These are phyloP conservation scores for Gloeophyllum trabeum DNA, from an alignment of 768 basidiomycete species.

Conservation along the genomic window DNA sequence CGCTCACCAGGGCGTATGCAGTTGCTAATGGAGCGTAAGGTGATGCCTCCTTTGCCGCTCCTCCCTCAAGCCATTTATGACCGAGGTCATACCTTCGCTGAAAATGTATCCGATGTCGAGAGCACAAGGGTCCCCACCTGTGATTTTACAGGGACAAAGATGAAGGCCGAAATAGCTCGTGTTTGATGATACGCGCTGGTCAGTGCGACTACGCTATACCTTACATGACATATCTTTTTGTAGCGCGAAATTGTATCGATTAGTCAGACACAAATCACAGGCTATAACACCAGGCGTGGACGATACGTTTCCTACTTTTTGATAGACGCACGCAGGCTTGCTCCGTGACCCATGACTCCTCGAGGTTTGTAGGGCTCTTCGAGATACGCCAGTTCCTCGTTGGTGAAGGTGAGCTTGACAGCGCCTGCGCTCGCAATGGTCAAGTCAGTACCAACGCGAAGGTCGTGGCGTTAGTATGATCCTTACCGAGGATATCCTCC, in stretches of 20 bases:
- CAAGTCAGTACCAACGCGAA: neutral
- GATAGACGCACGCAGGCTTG: too few species aligned
- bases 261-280: too few species aligned
- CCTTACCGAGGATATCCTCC: slow-evolving; percentile 17
- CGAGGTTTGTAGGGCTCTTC: slow-evolving; percentile 23
- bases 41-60: neutral
- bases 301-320: too few species aligned
- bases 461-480: too few species aligned
- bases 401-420: slow-evolving; percentile 22
- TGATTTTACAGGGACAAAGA: neutral
- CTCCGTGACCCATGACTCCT: slow-evolving; percentile 5
- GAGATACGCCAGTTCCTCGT: slow-evolving; percentile 29
- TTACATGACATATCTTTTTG: too few species aligned
- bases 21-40: neutral
- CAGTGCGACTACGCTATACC: too few species aligned
- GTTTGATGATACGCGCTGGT: too few species aligned
- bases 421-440: slow-evolving; percentile 9
- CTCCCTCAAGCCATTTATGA: neutral
- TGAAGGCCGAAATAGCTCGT: neutral
- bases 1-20: neutral
- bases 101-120: neutral
- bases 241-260: too few species aligned
- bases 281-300: too few species aligned
- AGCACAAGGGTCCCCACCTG: neutral
- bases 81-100: neutral